Evolutionary conservation across 495 filamentous ascomycete species (phyloP).

Genomic region (Talaromyces adpressus): DNA sequence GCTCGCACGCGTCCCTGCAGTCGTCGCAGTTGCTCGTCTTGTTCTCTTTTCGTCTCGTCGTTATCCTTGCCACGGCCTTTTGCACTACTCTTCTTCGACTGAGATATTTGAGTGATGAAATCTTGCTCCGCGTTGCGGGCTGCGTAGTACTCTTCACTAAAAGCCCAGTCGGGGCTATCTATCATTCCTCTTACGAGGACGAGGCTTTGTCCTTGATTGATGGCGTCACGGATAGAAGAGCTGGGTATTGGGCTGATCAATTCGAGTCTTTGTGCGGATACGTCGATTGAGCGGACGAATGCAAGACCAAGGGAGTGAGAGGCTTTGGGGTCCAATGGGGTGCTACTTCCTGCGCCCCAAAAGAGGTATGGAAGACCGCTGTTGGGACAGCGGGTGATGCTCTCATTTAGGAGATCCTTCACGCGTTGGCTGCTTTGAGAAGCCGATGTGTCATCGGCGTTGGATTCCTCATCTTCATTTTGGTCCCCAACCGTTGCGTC

Average conservation of each 20-base stretch:
- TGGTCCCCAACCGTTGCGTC: conserved; percentile 16
- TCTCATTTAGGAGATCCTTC: conserved; percentile 10
- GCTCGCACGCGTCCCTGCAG: conserved; percentile 30
- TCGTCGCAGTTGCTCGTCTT: conserved; percentile 16
- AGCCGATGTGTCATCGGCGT: not conserved
- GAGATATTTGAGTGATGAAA: conserved; percentile 19
- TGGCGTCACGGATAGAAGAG: conserved; percentile 20
- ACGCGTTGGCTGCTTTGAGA: not conserved
- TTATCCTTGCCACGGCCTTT: conserved; percentile 6
- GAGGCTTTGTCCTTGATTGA: conserved; percentile 31
- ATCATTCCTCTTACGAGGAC: conserved; percentile 47
- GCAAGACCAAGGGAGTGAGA: conserved; percentile 45
- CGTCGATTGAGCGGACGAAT: conserved; percentile 43
- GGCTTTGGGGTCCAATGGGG: conserved; percentile 33
- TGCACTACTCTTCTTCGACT: conserved; percentile 18
- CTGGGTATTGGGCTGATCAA: conserved; percentile 41
- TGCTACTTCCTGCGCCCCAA: conserved; percentile 28
- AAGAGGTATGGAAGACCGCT: conserved; percentile 38
- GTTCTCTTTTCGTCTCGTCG: conserved; percentile 12
- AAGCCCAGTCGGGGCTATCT: conserved; percentile 46
- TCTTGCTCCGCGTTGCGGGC: conserved; percentile 32
- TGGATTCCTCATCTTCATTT: not conserved
- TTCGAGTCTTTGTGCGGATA: conserved; percentile 28
- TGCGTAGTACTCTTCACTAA: conserved; percentile 38
- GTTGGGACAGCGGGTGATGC: conserved; percentile 24